phyloP scores from a whole-genome alignment of 352 stramenopile genomes.

The Peronospora destructor region DNA sequence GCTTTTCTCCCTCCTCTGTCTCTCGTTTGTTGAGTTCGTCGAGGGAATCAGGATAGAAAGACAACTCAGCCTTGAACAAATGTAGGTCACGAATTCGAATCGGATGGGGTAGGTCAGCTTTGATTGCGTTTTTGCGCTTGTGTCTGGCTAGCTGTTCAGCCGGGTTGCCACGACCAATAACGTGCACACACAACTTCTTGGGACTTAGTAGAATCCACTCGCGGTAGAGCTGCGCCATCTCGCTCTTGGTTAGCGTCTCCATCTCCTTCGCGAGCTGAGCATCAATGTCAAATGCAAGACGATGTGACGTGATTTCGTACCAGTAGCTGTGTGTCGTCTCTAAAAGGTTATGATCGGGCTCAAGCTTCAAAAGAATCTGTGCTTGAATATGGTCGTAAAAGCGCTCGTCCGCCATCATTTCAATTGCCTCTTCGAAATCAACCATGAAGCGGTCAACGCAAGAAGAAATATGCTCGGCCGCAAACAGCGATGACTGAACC shows the following conservation, averaged over 20 bases:
- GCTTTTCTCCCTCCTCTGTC: constrained; percentile 16
- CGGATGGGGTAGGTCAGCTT: constrained; percentile 23
- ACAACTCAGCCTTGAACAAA: constrained; percentile 51
- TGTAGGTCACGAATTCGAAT: constrained; percentile 52
- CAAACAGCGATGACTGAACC: constrained; percentile 76
- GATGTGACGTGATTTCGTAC: constrained; percentile 71
- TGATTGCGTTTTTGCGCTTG: constrained; percentile 28
- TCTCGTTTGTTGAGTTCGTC: constrained; percentile 32
- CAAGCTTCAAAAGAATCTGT: constrained; percentile 72
- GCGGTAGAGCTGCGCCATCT: constrained; percentile 54
- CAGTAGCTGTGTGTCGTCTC: constrained; percentile 72
- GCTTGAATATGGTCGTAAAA: constrained; percentile 79
- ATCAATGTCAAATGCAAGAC: constrained; percentile 71
- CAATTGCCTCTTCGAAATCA: constrained; percentile 73
- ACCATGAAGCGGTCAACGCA: constrained; percentile 70
- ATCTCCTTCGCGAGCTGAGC: constrained; percentile 62
- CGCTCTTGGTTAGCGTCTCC: constrained; percentile 55
- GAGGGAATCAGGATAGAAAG: constrained; percentile 40
- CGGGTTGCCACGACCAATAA: constrained; percentile 46
- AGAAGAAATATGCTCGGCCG: constrained; percentile 48
- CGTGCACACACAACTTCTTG: constrained; percentile 61
- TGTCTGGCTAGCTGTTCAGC: constrained; percentile 32
- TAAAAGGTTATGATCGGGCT: constrained; percentile 76
- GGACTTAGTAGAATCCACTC: constrained; percentile 56
- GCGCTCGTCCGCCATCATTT: constrained; percentile 53